Evolutionary conservation across 2,329 filamentous ascomycete species (phyloP), one percentile per base, ranked within the genome.

Genomic region (Neonectria ditissima): DNA sequence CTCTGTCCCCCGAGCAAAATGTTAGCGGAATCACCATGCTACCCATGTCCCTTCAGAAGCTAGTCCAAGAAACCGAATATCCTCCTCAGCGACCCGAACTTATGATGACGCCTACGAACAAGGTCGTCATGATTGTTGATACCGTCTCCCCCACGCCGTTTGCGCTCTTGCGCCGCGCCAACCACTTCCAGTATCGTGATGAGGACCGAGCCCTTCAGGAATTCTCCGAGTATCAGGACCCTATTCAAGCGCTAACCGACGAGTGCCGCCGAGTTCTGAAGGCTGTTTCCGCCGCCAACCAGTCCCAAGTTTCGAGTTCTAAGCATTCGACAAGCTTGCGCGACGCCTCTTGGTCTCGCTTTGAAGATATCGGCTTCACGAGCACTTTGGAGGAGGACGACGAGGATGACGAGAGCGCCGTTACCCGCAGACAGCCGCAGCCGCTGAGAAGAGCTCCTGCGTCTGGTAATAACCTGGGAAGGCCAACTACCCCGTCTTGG

Each of bases 401-500:
- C 2, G 83, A 90, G 1, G 89, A 91, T 1, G 88, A 91, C 1
- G 86, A 89, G 2, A 77, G 75, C 22, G 78, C 78, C 24, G 76
- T 81, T 30, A 70, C 77, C 18, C 75, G 79, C 55, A 79, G 79
- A 59, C 80, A 83, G 60, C 73, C 75, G 14, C 65, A 69, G 5
- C 88, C 87, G 20, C 77, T 97, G 39, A 85, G 89, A 61, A 87
- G 86, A 14, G 87, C 88, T 6, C 89, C 93, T 16, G 86, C 87
- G 6, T 92, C 92, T 10, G 87, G 87, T n/a, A 85, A 85, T 45
- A 88, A 91, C 62, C 79, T 91, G 48, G 93, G 87, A 37, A 87
- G 96, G 62, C 96, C 96, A 1, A 98, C 94, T 0, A 99, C 96
- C 1, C 96, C 96, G 1, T 98, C 96, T 0, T 99, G 96, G 96